A percentile compares a stretch with the other conserved stretches of the same genome.
These are phyloP conservation scores for Aureobasidium vineae DNA, from an alignment of 2,329 filamentous ascomycete species.

Conservation along the genomic window DNA sequence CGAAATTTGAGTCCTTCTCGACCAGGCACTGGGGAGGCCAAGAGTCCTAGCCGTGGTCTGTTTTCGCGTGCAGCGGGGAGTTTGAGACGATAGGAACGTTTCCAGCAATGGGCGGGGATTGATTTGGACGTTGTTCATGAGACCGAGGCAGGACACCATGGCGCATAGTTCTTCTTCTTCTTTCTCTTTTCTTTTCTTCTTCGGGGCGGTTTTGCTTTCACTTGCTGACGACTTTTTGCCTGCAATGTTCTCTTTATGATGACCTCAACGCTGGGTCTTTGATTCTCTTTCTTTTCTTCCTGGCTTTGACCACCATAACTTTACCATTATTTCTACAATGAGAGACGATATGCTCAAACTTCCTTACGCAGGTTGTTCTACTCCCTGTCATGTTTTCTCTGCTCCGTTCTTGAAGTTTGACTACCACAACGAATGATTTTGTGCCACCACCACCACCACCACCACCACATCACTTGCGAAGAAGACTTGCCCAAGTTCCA, in stretches of 20 bases:
- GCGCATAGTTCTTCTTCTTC: not conserved
- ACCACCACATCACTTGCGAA: no score
- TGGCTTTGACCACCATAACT: not conserved
- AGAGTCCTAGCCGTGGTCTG: conserved; percentile 2
- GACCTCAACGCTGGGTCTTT: not conserved
- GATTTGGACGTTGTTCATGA: not conserved
- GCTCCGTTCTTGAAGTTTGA: not conserved
- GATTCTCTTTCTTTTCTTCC: not conserved
- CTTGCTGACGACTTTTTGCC: not conserved
- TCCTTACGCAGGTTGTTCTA: not conserved
- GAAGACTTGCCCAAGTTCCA: no score
- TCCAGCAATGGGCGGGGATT: not conserved
- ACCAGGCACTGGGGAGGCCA: not conserved
- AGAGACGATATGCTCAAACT: not conserved
- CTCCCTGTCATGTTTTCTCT: not conserved
- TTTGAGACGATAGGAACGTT: conserved; percentile 18
- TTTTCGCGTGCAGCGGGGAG: conserved; percentile 14
- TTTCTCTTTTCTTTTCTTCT: not conserved
- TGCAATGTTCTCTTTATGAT: not conserved
- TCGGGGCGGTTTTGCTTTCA: not conserved
- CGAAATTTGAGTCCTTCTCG: not conserved
- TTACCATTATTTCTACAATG: not conserved
- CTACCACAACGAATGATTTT: no score
- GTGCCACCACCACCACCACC: no score
- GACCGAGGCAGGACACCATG: not conserved